Percentiles rank a stretch among this genome's conserved stretches.
phyloP scores from a whole-genome alignment of 176 grass and related monocot genomes.

The Oryza officinalis region DNA sequence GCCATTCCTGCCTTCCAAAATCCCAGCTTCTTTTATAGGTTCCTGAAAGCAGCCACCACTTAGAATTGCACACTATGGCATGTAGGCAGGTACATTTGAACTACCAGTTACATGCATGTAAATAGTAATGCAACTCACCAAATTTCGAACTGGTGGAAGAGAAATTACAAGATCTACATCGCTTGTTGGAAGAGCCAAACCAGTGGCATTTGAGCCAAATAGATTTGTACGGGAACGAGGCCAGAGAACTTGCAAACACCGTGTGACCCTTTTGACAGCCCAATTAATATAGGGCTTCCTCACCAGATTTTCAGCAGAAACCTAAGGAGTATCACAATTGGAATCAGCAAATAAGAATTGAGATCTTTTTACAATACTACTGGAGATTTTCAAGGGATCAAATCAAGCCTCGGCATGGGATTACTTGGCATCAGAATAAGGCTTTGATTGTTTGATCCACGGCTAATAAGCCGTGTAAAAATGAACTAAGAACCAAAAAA shows the following conservation, averaged over 20 bases:
- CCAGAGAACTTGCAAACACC: conserved; percentile 92
- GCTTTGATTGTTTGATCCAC: too few species aligned
- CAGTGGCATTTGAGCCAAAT: conserved; percentile 95
- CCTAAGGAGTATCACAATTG: conserved; percentile 52
- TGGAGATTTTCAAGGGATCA: neutral
- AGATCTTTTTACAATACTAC: neutral
- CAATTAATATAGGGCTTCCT: conserved; percentile 87
- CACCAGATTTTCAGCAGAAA: conserved; percentile 77
- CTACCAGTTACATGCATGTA: conserved; percentile 20
- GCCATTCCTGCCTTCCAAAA: conserved; percentile 98
- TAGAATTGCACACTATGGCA: conserved; percentile 31
- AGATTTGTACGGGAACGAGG: conserved; percentile 92
- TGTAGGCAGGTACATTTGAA: conserved; percentile 32
- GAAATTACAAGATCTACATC: conserved; percentile 96
- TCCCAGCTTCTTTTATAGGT: conserved; percentile 99
- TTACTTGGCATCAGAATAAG: conserved; percentile 9
- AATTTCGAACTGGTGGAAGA: conserved; percentile 91
- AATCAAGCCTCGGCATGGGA: conserved; percentile 14
- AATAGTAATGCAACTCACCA: conserved; percentile 62
- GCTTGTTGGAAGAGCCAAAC: conserved; percentile 92
- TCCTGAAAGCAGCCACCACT: conserved; percentile 63
- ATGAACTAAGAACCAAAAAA: too few species aligned
- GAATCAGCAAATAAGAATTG: conserved; percentile 27
- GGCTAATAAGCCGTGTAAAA: too few species aligned
- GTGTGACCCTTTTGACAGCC: conserved; percentile 93